A percentile compares a stretch with the other conserved stretches of the same genome.
Evolutionary conservation across 2,329 filamentous ascomycete species (phyloP).

Genomic region (Fusarium newnesense): DNA sequence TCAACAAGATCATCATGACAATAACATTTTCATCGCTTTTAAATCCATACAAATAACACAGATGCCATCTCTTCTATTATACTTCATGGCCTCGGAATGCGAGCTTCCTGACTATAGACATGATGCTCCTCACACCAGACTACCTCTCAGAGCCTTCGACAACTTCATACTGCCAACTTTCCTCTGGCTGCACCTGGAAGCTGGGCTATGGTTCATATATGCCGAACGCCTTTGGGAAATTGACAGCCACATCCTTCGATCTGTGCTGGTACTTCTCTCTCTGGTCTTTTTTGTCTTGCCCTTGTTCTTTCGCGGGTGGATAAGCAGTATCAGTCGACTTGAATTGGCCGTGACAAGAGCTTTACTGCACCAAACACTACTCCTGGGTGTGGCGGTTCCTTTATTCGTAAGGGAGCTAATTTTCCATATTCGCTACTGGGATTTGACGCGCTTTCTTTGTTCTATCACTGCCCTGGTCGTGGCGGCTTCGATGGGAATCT

Average conservation of each 20-base stretch:
- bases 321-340: neutral
- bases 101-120: neutral
- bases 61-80: too few relatives aligned
- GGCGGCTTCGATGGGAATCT: neutral
- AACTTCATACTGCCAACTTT: neutral
- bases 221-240: neutral
- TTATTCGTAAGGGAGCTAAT: rapidly evolving
- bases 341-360: neutral
- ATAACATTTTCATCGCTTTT: too few relatives aligned
- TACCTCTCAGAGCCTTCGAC: neutral
- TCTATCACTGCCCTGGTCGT: too few relatives aligned
- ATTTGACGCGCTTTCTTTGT: neutral
- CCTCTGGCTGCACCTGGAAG: neutral
- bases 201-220: neutral
- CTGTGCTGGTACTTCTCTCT: neutral
- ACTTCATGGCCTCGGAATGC: neutral
- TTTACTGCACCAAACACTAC: neutral
- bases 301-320: neutral
- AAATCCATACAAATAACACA: rapidly evolving
- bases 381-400: rapidly evolving
- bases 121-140: neutral
- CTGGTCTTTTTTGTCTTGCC: neutral
- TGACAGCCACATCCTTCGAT: rapidly evolving
- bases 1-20: neutral
- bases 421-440: neutral